These are phyloP conservation scores for Paecilomyces formosus DNA, from an alignment of 2,329 filamentous ascomycete species.

Conservation along the genomic window DNA sequence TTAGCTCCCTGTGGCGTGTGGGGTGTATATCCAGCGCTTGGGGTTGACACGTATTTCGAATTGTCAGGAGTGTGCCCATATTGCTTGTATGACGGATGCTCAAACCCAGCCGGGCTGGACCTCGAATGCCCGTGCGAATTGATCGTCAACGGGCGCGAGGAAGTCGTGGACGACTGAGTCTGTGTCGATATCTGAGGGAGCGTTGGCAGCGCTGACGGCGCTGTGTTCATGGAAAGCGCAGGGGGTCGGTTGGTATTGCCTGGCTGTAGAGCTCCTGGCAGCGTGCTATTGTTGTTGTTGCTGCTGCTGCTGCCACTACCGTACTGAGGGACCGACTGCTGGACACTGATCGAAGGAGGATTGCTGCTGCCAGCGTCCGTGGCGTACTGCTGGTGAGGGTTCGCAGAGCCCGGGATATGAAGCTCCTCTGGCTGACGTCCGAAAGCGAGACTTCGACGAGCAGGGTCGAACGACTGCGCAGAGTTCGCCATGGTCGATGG, in stretches of 20 bases:
- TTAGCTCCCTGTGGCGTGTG: conserved; percentile 55
- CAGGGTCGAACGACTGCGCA: conserved; percentile 42
- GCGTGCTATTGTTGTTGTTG: conserved; percentile 30
- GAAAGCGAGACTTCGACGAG: conserved; percentile 41
- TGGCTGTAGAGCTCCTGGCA: conserved; percentile 57
- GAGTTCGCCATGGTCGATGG: conserved; percentile 35
- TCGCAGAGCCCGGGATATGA: conserved; percentile 41
- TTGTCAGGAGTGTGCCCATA: conserved; percentile 59
- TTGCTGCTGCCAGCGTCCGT: conserved; percentile 42
- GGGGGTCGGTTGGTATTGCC: conserved; percentile 45
- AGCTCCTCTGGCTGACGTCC: conserved; percentile 49
- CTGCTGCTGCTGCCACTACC: conserved; percentile 30
- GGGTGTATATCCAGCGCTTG: conserved; percentile 36
- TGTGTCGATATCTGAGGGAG: conserved; percentile 43
- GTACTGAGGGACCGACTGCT: conserved; percentile 47
- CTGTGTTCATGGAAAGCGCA: conserved; percentile 48
- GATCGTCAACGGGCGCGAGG: conserved; percentile 58
- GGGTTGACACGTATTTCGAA: conserved; percentile 54
- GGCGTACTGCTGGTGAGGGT: conserved; percentile 37
- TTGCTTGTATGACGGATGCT: conserved; percentile 55
- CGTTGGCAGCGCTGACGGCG: conserved; percentile 51
- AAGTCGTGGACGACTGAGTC: conserved; percentile 46
- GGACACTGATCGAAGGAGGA: conserved; percentile 52
- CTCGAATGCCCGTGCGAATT: conserved; percentile 71
- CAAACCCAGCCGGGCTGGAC: conserved; percentile 66